phyloP scores from a whole-genome alignment of 768 basidiomycete genomes.

The Lactifluus hygrophoroides region DNA sequence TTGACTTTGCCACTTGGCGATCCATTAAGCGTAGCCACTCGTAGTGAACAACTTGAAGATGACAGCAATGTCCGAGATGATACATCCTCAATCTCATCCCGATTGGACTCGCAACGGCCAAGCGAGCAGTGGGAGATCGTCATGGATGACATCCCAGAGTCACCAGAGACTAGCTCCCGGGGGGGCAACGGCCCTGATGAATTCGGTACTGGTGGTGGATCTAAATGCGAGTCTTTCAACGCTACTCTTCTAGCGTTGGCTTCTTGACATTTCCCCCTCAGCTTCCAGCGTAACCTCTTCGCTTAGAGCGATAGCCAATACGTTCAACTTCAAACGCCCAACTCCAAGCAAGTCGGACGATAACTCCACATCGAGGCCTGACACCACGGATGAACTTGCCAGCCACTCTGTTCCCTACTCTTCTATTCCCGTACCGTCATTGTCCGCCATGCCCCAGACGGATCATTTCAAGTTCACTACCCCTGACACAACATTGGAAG shows the following conservation, averaged over 20 bases:
- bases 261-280: conserved; percentile 22
- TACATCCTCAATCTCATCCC: conserved; percentile 1
- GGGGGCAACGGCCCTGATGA: conserved; percentile 41
- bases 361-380: conserved; percentile 28
- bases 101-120: conserved; percentile 35
- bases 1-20: conserved; percentile 46
- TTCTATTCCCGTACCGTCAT: conserved; percentile 16
- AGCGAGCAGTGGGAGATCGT: conserved; percentile 82
- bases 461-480: conserved; percentile 43
- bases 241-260: neutral
- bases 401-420: conserved; percentile 16
- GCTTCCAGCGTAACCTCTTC: conserved; percentile 62
- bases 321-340: conserved; percentile 59
- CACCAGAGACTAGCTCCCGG: conserved; percentile 41
- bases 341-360: conserved; percentile 28
- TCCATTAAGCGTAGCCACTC: conserved; percentile 41
- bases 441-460: conserved; percentile 32
- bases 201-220: conserved; percentile 54
- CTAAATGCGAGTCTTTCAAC: conserved; percentile 40
- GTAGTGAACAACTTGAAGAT: conserved; percentile 36
- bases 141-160: conserved; percentile 73
- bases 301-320: conserved; percentile 66
- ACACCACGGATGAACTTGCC: conserved; percentile 20
- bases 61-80: conserved; percentile 23
- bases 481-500: conserved; percentile 25